phyloP scores from a whole-genome alignment of 805 yeast species.

The Debaryomyces hansenii region DNA sequence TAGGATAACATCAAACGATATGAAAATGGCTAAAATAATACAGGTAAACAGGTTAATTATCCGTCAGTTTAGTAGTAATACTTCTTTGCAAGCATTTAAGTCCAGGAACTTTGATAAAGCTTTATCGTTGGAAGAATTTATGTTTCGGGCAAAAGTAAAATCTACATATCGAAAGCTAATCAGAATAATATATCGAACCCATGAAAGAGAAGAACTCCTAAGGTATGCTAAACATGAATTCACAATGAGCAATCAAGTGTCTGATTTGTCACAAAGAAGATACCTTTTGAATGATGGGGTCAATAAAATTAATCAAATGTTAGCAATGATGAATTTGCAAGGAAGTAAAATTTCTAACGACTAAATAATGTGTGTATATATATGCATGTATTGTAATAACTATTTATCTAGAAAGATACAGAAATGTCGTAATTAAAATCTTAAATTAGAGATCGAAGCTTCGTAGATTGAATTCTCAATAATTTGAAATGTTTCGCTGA shows the following conservation, averaged over 20 bases:
- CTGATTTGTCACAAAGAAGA: conserved; percentile 35
- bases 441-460: not conserved
- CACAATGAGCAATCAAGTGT: conserved; percentile 21
- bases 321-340: conserved; percentile 18
- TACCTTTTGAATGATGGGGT: conserved; percentile 38
- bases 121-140: conserved; percentile 38
- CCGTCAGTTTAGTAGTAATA: not conserved
- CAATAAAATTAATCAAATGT: conserved; percentile 24
- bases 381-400: not conserved
- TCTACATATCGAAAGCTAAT: conserved; percentile 32
- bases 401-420: not conserved
- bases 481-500: conserved; percentile 2
- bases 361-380: too few relatives aligned
- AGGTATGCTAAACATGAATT: conserved; percentile 35
- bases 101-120: conserved; percentile 10
- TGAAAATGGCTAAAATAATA: not conserved
- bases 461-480: conserved; percentile 4
- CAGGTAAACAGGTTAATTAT: not conserved
- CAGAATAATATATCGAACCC: conserved; percentile 34
- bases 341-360: not conserved
- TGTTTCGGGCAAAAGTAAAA: conserved; percentile 36
- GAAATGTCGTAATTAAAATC: not conserved
- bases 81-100: not conserved
- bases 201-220: conserved; percentile 35
- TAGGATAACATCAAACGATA: too few relatives aligned